Evolutionary conservation across 2,329 filamentous ascomycete species (phyloP).

Genomic region (Torrubiella hemipterigena): DNA sequence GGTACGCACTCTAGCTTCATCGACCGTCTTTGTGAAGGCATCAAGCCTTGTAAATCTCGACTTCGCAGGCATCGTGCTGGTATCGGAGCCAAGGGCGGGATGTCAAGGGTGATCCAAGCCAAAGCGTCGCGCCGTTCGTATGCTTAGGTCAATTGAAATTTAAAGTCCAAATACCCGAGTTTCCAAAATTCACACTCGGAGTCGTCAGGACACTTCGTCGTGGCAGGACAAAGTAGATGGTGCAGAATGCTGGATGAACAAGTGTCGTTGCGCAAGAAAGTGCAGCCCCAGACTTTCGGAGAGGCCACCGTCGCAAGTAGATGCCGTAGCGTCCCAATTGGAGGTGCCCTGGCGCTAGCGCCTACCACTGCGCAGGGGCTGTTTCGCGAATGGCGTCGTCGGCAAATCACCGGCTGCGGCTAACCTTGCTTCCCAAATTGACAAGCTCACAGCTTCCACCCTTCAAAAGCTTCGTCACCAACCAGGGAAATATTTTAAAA

Average conservation of each 20-base stretch:
- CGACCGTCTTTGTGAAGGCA: conserved; percentile 98
- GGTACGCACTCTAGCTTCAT: conserved; percentile 92
- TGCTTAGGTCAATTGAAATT: no score
- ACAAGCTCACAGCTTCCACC: conserved; percentile 4
- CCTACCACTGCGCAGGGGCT: neutral
- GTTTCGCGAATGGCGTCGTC: neutral
- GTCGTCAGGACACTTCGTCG: conserved; percentile 8
- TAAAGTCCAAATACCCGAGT: no score
- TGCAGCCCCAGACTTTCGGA: no score
- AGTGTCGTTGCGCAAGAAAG: conserved; percentile 3
- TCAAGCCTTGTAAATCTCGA: conserved; percentile 93
- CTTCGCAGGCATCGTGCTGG: conserved; percentile 63
- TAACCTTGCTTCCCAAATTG: neutral
- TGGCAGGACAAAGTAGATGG: conserved; percentile 12
- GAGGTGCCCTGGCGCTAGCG: neutral
- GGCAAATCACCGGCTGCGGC: neutral
- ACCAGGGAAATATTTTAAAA: no score
- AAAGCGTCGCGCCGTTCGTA: conserved; percentile 1
- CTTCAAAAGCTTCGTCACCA: no score
- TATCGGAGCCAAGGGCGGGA: conserved; percentile 4
- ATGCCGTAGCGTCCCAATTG: conserved; percentile 1
- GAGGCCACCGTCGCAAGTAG: conserved; percentile 25
- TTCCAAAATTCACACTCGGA: no score
- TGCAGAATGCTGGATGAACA: neutral
- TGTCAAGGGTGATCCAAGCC: conserved; percentile 4